Evolutionary conservation across 2,329 filamentous ascomycete species (phyloP), one percentile per base, ranked within the genome.

Genomic region (Talaromyces sp.): DNA sequence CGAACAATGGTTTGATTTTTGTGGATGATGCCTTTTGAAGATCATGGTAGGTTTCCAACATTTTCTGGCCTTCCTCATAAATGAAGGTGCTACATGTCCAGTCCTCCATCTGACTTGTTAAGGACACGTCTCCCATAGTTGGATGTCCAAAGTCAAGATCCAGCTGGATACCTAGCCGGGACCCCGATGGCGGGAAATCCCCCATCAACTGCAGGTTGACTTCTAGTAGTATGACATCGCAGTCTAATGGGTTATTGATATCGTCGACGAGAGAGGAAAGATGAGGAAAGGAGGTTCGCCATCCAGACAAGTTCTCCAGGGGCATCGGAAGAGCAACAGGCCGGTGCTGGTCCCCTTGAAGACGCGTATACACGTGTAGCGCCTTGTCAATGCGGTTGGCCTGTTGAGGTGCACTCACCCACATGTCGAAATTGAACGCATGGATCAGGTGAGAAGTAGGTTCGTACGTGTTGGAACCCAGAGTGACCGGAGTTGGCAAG

Each of bases 341-440:
- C 17, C 71, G 73, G 41, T 71, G 70, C 49, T 72, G 70, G 53
- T 75, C 74, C 49, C 71, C 71, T 62, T 78, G 74, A 9, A 79
- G 69, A 29, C 72, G 71, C 10, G 77, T 80, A 64, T 79, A 81
- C 43, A 68, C 69, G 66, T 80, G 78, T 35, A 77, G 65, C n/a
- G 74, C 73, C 58, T 75, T 71, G 50, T 77, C 75, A 21, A 71
- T 69, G 26, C 69, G 68, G 53, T 72, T 70, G 6, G 68, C 71
- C 59, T 75, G 71, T 49, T 73, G 67, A 54, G 71, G 72, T 5
- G 70, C 68, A 63, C 72, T 76, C 8, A 79, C 76, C 75, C 76
- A 79, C 78, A 80, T 80, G 52, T 76, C 73, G 62, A 81, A 80
- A 53, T 70, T 73, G 55, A 79, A 70, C 19, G 71, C 71, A 61